Conservation (phyloP, 495 filamentous ascomycete species). For the Talaromyces ruber region DNA sequence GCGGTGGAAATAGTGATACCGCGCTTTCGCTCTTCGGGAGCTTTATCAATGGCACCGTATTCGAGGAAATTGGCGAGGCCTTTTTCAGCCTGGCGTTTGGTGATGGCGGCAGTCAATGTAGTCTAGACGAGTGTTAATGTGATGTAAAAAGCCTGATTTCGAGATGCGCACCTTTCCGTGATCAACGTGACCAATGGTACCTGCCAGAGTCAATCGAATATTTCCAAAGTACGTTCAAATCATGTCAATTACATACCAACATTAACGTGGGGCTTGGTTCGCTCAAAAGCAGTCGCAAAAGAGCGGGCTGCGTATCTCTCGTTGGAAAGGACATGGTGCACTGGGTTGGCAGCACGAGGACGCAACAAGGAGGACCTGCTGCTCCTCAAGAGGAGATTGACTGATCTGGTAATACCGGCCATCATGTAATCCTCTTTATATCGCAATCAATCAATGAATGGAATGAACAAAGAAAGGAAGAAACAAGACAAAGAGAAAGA, state of each 20-base stretch:
- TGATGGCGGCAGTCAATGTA: conserved; percentile 95
- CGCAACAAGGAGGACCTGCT: conserved; percentile 55
- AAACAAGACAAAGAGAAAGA: conserved; percentile 12
- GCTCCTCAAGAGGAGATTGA: conserved; percentile 61
- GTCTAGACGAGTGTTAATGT: conserved; percentile 50
- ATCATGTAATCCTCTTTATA: conserved; percentile 37
- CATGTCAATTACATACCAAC: conserved; percentile 54
- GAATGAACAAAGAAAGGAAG: conserved; percentile 21
- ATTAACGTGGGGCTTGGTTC: conserved; percentile 95
- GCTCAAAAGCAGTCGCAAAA: conserved; percentile 75
- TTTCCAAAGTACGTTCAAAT: background rate
- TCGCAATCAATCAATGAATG: conserved; percentile 20
- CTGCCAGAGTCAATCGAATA: conserved; percentile 28
- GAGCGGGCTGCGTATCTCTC: conserved; percentile 59
- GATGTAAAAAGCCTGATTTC: background rate
- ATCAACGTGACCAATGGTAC: conserved; percentile 98
- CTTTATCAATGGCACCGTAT: conserved; percentile 97
- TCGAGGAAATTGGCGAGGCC: conserved; percentile 89
- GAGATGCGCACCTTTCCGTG: conserved; percentile 78
- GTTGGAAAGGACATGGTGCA: conserved; percentile 59
- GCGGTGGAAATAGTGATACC: conserved; percentile 98
- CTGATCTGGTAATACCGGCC: conserved; percentile 54
- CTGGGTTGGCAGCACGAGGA: conserved; percentile 53
- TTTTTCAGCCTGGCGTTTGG: conserved; percentile 91
- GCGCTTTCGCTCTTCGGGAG: conserved; percentile 97